Conservation (phyloP, 2,329 filamentous ascomycete species). For the Diaporthe vaccinii region DNA sequence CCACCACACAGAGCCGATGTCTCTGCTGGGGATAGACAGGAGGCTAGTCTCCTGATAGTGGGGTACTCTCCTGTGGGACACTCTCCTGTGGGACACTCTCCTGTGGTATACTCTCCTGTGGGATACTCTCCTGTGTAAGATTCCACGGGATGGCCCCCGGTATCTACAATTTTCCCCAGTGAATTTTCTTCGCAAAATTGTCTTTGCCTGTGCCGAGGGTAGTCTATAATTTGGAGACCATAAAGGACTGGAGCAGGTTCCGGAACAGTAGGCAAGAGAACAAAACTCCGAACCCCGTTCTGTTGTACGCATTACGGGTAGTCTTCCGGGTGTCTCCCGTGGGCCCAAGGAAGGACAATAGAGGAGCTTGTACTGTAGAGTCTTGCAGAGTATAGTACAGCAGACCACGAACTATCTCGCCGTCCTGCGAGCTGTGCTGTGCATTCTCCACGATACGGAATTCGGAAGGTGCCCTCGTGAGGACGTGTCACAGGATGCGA, state of each 20-base stretch:
- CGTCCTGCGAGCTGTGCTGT: not conserved
- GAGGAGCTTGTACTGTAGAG: too few relatives aligned
- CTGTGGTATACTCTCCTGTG: too few relatives aligned
- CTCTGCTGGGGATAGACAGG: not conserved
- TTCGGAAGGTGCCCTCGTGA: not conserved
- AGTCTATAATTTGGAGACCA: not conserved
- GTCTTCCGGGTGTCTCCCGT: not conserved
- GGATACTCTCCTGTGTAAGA: not conserved
- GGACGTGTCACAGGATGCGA: not conserved
- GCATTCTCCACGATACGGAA: not conserved
- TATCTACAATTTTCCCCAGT: too few relatives aligned
- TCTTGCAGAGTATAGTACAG: not conserved
- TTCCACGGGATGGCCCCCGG: not conserved
- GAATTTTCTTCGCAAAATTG: not conserved
- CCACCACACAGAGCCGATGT: not conserved
- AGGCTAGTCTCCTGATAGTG: too few relatives aligned
- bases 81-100: too few relatives aligned
- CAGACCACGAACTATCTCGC: not conserved
- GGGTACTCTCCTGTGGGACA: too few relatives aligned
- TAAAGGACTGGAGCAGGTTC: not conserved
- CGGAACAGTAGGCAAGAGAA: not conserved
- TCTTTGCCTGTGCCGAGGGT: not conserved
- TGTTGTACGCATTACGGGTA: not conserved
- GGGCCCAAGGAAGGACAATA: not conserved
- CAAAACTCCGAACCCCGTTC: not conserved